A percentile compares a stretch with the other conserved stretches of the same genome.
Conservation (phyloP, 169 alveolate genomes). For the Cryptosporidium meleagridis region DNA sequence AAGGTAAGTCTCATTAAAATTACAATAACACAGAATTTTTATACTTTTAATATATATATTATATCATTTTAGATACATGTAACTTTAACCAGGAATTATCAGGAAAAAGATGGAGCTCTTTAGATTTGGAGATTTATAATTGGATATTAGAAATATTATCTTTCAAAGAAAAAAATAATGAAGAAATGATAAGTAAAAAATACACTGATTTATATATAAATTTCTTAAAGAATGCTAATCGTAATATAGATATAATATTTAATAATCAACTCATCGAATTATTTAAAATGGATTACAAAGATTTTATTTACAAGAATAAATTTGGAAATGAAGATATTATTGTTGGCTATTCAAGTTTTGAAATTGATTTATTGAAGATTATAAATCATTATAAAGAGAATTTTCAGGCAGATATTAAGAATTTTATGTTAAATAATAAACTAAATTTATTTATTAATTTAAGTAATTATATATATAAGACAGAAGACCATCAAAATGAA, state of each 20-base stretch:
- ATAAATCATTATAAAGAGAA: constrained; percentile 8
- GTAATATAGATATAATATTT: constrained; percentile 24
- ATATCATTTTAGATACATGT: constrained; percentile 35
- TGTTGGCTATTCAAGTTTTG: constrained; percentile 71
- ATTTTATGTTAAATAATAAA: background rate
- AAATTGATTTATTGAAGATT: constrained; percentile 5
- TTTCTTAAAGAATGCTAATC: constrained; percentile 8
- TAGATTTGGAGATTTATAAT: constrained; percentile 10
- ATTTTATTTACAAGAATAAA: background rate
- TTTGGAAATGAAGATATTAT: background rate
- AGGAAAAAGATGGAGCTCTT: constrained; percentile 41
- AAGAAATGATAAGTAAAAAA: background rate
- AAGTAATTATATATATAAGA: constrained; percentile 8
- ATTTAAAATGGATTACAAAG: constrained; percentile 52
- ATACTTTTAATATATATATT: too few relatives aligned
- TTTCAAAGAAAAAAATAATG: background rate
- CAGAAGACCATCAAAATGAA: background rate
- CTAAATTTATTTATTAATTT: constrained; percentile 21
- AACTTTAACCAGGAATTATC: background rate
- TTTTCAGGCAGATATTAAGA: background rate
- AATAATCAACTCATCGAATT: background rate
- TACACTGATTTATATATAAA: background rate
- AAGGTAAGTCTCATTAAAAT: constrained; percentile 16
- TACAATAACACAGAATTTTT: background rate
- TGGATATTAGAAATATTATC: background rate